phyloP scores from a whole-genome alignment of 495 filamentous ascomycete genomes.

The Darksidea phi region DNA sequence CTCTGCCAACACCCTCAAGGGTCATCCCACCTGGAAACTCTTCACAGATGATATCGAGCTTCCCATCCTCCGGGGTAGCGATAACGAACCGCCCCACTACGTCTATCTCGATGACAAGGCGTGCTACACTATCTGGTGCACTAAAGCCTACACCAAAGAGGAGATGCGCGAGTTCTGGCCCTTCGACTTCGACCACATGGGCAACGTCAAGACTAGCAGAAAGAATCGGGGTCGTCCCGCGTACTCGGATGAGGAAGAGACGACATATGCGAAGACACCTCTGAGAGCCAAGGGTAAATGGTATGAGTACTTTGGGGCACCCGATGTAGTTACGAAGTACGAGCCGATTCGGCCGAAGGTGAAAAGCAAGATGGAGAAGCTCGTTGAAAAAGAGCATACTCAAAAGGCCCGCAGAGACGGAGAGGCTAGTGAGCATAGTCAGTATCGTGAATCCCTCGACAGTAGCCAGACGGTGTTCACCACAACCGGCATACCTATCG shows the following conservation, averaged over 20 bases:
- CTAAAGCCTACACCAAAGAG: slow-evolving; percentile 24
- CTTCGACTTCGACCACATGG: slow-evolving; percentile 35
- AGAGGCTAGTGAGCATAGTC: too few species aligned
- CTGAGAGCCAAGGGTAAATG: slow-evolving; percentile 5
- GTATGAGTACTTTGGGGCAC: slow-evolving; percentile 4
- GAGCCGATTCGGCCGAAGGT: not conserved
- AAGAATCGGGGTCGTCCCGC: slow-evolving; percentile 37
- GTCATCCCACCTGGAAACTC: slow-evolving; percentile 35
- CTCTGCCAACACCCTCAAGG: not conserved
- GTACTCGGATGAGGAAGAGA: slow-evolving; percentile 9
- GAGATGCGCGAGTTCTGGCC: slow-evolving; percentile 30
- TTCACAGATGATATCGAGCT: slow-evolving; percentile 20
- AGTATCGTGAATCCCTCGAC: too few species aligned
- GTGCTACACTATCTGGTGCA: slow-evolving; percentile 29
- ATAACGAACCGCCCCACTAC: slow-evolving; percentile 38
- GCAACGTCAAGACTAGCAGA: slow-evolving; percentile 29
- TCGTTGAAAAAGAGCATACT: not conserved
- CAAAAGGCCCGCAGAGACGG: not conserved
- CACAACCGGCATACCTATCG: too few species aligned
- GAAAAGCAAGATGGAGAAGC: not conserved
- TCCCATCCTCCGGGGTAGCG: slow-evolving; percentile 5
- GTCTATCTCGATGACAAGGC: slow-evolving; percentile 40
- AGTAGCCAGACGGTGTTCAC: too few species aligned
- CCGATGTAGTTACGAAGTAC: not conserved
- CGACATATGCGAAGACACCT: not conserved